These are phyloP conservation scores for Xylariaceae sp. DNA, from an alignment of 2,329 filamentous ascomycete species.

Conservation along the genomic window DNA sequence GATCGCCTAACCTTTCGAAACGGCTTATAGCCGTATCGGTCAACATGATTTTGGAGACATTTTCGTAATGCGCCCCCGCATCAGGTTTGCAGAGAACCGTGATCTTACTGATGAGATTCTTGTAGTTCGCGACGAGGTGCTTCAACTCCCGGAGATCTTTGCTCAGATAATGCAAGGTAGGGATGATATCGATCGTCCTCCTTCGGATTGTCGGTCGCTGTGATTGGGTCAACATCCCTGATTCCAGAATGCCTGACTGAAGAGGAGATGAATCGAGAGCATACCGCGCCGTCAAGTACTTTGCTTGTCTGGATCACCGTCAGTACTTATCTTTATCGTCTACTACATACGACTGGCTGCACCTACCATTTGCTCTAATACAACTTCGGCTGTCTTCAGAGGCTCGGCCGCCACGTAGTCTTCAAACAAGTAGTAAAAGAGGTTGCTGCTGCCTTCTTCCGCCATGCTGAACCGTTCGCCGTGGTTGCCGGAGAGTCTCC, in stretches of 20 bases:
- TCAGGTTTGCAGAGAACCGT: slow-evolving; percentile 37
- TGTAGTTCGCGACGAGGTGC: slow-evolving; percentile 56
- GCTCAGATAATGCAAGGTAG: slow-evolving; percentile 53
- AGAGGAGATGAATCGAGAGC: slow-evolving; percentile 12
- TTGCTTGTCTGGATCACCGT: slow-evolving; percentile 31
- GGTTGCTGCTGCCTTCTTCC: slow-evolving; percentile 50
- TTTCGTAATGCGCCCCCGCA: slow-evolving; percentile 6
- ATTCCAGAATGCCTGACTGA: background rate
- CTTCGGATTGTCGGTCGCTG: slow-evolving; percentile 33
- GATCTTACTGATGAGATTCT: slow-evolving; percentile 54
- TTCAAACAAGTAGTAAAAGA: slow-evolving; percentile 64
- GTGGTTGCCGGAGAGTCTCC: slow-evolving; percentile 17
- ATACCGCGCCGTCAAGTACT: slow-evolving; percentile 34
- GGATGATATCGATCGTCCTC: slow-evolving; percentile 50
- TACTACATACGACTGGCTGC: background rate
- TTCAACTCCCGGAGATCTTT: slow-evolving; percentile 56
- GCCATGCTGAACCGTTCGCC: slow-evolving; percentile 24
- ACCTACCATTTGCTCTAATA: slow-evolving; percentile 45
- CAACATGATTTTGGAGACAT: slow-evolving; percentile 29
- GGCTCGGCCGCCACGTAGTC: slow-evolving; percentile 58
- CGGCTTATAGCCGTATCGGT: slow-evolving; percentile 47
- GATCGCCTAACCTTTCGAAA: slow-evolving; percentile 55
- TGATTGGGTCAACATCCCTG: slow-evolving; percentile 8
- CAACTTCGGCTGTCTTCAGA: slow-evolving; percentile 43
- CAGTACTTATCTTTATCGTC: slow-evolving; percentile 1